phyloP scores from a whole-genome alignment of 1,284 basidiomycete genomes.

The Macrocystidia cucumis region DNA sequence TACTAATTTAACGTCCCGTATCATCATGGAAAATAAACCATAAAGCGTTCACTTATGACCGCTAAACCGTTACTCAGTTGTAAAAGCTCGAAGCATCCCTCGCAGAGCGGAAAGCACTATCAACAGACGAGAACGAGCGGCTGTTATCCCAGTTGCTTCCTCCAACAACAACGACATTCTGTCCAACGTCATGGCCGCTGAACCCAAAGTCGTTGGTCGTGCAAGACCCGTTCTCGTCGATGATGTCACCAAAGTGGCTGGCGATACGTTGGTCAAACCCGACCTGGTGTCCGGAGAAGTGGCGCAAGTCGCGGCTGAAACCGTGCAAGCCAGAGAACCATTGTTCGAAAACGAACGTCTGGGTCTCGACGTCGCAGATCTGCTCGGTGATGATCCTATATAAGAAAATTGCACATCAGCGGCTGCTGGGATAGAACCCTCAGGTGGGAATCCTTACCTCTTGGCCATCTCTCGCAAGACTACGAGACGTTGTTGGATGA shows the following conservation, averaged over 20 bases:
- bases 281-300: conserved; percentile 16
- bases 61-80: background rate
- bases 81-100: conserved; percentile 11
- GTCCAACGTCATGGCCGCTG: conserved; percentile 25
- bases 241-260: conserved; percentile 20
- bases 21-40: background rate
- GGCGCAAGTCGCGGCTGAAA: conserved; percentile 20
- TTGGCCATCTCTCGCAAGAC: conserved; percentile 33
- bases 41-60: background rate
- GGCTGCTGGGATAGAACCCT: conserved; percentile 1
- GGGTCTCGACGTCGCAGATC: conserved; percentile 24
- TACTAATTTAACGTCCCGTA: background rate
- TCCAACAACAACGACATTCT: conserved; percentile 19
- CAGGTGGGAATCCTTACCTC: conserved; percentile 15
- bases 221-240: conserved; percentile 23
- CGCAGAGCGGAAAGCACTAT: conserved; percentile 20
- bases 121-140: conserved; percentile 20
- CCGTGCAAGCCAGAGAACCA: conserved; percentile 16
- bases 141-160: conserved; percentile 28
- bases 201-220: conserved; percentile 26
- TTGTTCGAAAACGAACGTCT: conserved; percentile 21
- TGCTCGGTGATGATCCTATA: conserved; percentile 26
- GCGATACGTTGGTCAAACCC: conserved; percentile 18
- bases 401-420: conserved; percentile 1
- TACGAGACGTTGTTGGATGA: conserved; percentile 31